Evolutionary conservation across 2,329 filamentous ascomycete genomes (phyloP).

Genomic region (Reticulascus tulasneorum): DNA sequence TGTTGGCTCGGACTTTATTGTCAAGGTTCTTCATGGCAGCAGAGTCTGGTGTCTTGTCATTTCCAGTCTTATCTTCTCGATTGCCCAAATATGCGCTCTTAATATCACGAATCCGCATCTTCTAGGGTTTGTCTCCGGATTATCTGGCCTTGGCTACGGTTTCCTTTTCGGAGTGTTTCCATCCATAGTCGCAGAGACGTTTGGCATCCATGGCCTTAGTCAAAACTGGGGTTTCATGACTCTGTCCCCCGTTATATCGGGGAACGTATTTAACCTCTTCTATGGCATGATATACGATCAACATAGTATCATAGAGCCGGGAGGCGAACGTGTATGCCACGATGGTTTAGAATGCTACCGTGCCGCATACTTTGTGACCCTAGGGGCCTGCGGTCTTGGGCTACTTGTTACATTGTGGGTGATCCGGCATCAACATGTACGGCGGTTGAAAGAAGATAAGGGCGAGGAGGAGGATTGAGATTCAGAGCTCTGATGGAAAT

Average conservation of each 20-base stretch:
- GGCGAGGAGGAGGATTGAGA: constrained; percentile 32
- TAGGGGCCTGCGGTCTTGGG: constrained; percentile 66
- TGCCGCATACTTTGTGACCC: constrained; percentile 74
- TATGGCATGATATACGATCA: constrained; percentile 82
- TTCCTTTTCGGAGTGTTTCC: constrained; percentile 93
- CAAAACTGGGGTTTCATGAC: constrained; percentile 98
- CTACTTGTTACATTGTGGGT: constrained; percentile 67
- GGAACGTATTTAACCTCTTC: constrained; percentile 88
- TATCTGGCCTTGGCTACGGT: constrained; percentile 87
- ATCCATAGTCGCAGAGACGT: constrained; percentile 82
- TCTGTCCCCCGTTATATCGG: constrained; percentile 78
- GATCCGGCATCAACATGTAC: constrained; percentile 55
- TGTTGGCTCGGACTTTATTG: constrained; percentile 85
- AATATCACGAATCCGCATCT: constrained; percentile 72
- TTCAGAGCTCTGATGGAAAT: too few species aligned
- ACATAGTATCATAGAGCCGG: constrained; percentile 65
- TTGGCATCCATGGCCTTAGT: constrained; percentile 82
- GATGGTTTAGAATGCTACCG: constrained; percentile 79
- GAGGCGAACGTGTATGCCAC: constrained; percentile 69
- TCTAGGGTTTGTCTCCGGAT: constrained; percentile 72
- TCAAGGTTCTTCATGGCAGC: constrained; percentile 74
- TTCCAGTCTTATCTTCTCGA: constrained; percentile 71
- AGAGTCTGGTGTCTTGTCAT: constrained; percentile 88
- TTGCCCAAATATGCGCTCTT: constrained; percentile 74
- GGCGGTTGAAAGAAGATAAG: constrained; percentile 31